Percentiles rank a stretch among this genome's conserved stretches.
Conservation (phyloP, 1,284 basidiomycete genomes). For the Sporisorium graminicola region DNA sequence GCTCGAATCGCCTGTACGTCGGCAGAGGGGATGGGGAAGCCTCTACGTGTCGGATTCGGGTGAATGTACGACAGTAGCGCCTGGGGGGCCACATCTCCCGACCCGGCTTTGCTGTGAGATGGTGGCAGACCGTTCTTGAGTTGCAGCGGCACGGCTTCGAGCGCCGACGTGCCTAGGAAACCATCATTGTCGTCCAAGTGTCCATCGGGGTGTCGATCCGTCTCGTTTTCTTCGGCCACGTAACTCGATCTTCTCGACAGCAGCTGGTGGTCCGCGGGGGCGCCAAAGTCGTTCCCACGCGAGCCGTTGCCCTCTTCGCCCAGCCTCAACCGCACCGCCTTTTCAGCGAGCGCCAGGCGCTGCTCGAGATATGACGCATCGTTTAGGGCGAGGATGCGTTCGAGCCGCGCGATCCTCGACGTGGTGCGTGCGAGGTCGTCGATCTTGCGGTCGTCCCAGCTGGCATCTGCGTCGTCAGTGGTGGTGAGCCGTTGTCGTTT, state of each 20-base stretch:
- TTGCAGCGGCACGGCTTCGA: conserved; percentile 47
- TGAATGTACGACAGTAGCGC: conserved; percentile 43
- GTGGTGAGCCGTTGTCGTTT: conserved; percentile 19
- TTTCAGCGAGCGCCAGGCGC: conserved; percentile 44
- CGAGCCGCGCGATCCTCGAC: conserved; percentile 38
- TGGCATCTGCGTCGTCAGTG: conserved; percentile 20
- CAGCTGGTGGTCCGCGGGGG: conserved; percentile 10
- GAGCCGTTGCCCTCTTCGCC: conserved; percentile 23
- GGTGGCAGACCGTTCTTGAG: conserved; percentile 39
- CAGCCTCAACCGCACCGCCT: conserved; percentile 30
- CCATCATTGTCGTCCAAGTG: conserved; percentile 53
- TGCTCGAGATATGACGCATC: conserved; percentile 47
- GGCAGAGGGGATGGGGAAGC: conserved; percentile 46
- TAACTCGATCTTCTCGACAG: conserved; percentile 35
- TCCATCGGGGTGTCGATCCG: conserved; percentile 38
- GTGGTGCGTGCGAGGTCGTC: conserved; percentile 47
- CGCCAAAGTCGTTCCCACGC: conserved; percentile 4
- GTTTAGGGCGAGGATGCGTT: conserved; percentile 43
- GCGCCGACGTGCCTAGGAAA: conserved; percentile 44
- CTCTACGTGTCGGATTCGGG: conserved; percentile 44
- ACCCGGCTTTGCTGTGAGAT: conserved; percentile 7
- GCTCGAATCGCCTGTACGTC: conserved; percentile 49
- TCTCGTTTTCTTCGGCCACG: conserved; percentile 38
- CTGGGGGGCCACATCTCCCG: conserved; percentile 35
- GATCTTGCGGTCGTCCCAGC: conserved; percentile 48